A percentile compares a stretch with the other conserved stretches of the same genome.
Evolutionary conservation across 495 filamentous ascomycete species (phyloP).

Genomic region (Durotheca rogersii): DNA sequence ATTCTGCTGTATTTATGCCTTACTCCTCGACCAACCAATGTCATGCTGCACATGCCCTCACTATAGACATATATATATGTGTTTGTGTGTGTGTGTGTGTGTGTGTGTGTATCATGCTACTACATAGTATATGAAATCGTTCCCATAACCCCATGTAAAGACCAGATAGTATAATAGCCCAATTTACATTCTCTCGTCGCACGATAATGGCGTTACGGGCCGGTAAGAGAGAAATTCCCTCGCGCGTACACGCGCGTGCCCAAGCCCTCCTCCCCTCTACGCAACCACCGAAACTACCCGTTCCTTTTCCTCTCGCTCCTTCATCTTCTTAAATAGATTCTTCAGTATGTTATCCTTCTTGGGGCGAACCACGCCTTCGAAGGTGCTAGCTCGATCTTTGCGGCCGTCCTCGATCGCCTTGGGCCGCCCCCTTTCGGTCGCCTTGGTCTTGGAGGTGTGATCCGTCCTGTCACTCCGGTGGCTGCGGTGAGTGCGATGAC

Average conservation of each 20-base stretch:
- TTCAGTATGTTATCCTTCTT: constrained; percentile 55
- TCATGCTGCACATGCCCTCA: too few species aligned
- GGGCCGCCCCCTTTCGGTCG: constrained; percentile 29
- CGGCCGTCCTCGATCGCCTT: constrained; percentile 37
- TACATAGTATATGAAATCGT: not conserved
- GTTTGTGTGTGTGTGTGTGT: too few species aligned
- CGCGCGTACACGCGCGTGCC: too few species aligned
- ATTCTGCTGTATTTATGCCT: too few species aligned
- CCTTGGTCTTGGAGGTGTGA: constrained; percentile 34
- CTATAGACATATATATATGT: too few species aligned
- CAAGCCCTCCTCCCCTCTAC: not conserved
- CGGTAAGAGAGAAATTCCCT: not conserved
- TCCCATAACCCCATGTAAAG: not conserved
- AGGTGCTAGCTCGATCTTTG: constrained; percentile 37
- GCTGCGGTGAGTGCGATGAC: constrained; percentile 29
- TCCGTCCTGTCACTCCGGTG: constrained; percentile 31
- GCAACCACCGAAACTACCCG: constrained; percentile 24
- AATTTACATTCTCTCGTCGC: constrained; percentile 12
- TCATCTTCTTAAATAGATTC: constrained; percentile 52
- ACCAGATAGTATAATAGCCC: too few species aligned
- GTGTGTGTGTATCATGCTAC: too few species aligned
- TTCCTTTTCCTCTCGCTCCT: constrained; percentile 44
- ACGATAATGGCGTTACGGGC: constrained; percentile 9
- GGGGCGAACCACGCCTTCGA: constrained; percentile 29
- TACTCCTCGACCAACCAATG: too few species aligned